Evolutionary conservation across 2,329 filamentous ascomycete species (phyloP).

Genomic region (Bipolaris victoriae): DNA sequence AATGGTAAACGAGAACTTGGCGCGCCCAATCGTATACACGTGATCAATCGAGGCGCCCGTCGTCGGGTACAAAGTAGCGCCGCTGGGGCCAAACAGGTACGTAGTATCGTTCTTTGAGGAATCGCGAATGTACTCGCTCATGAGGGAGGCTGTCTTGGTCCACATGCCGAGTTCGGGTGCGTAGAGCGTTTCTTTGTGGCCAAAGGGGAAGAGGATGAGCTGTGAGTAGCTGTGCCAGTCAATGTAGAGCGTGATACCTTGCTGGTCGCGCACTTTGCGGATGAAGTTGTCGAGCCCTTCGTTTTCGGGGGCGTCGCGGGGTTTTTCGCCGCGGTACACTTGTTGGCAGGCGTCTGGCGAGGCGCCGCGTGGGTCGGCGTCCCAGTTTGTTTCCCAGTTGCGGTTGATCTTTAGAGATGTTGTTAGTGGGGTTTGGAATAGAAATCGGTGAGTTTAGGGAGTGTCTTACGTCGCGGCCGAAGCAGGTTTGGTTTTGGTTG

Average conservation of each 20-base stretch:
- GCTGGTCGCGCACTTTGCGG: conserved; percentile 49
- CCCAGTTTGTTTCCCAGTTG: conserved; percentile 45
- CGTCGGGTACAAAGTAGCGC: conserved; percentile 65
- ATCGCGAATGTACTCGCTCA: conserved; percentile 58
- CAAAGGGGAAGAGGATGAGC: conserved; percentile 63
- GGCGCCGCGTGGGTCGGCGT: conserved; percentile 33
- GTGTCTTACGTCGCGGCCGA: conserved; percentile 38
- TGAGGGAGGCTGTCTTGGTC: conserved; percentile 56
- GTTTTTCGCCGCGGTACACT: conserved; percentile 39
- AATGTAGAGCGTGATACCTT: conserved; percentile 65
- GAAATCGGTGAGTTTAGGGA: neutral
- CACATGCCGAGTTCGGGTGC: conserved; percentile 58
- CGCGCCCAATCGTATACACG: conserved; percentile 47
- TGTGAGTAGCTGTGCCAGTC: conserved; percentile 70
- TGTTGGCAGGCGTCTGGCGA: conserved; percentile 40
- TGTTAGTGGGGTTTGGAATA: neutral
- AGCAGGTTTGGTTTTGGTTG: conserved; percentile 39
- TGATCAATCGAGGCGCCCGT: conserved; percentile 54
- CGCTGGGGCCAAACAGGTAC: conserved; percentile 56
- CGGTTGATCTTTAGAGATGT: conserved; percentile 20
- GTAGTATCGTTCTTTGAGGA: conserved; percentile 39
- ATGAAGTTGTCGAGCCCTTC: conserved; percentile 54
- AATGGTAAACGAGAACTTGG: conserved; percentile 54
- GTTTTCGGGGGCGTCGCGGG: conserved; percentile 39
- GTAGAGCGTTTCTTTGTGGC: conserved; percentile 60